These are phyloP conservation scores for Inosperma sp. DNA, from an alignment of 768 basidiomycete genomes.

Conservation along the genomic window DNA sequence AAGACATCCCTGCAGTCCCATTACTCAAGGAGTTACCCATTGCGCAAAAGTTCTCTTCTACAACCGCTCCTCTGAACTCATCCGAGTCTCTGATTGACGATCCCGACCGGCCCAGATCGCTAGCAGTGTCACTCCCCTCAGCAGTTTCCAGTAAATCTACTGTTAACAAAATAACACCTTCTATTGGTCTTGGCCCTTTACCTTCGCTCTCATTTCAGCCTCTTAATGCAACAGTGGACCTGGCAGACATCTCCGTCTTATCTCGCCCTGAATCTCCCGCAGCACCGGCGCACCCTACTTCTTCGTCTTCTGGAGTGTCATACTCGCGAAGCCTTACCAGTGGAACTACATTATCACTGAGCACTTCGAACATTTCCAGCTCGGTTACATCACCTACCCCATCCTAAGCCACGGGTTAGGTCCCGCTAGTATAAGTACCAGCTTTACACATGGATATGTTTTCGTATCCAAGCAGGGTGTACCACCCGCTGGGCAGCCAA, in stretches of 20 bases:
- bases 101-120: not conserved
- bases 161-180: not conserved
- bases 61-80: too few species aligned
- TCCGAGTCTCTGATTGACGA: too few species aligned
- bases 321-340: not conserved
- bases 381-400: not conserved
- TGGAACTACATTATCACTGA: not conserved
- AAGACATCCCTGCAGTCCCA: not conserved
- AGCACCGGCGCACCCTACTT: too few species aligned
- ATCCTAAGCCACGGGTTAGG: slow-evolving; percentile 1
- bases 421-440: not conserved
- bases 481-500: too few species aligned
- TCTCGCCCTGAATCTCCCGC: slow-evolving; percentile 1
- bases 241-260: too few species aligned
- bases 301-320: slow-evolving; percentile 12
- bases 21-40: slow-evolving; percentile 39
- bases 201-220: slow-evolving; percentile 6
- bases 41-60: slow-evolving; percentile 42
- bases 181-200: not conserved
- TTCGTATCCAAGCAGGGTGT: too few species aligned
- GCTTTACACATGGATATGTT: too few species aligned
- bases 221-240: not conserved
- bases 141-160: slow-evolving; percentile 5
- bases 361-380: slow-evolving; percentile 5
- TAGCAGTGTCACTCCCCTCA: not conserved